phyloP scores from a whole-genome alignment of 208 protist genomes.

The Trypanosoma melophagium region DNA sequence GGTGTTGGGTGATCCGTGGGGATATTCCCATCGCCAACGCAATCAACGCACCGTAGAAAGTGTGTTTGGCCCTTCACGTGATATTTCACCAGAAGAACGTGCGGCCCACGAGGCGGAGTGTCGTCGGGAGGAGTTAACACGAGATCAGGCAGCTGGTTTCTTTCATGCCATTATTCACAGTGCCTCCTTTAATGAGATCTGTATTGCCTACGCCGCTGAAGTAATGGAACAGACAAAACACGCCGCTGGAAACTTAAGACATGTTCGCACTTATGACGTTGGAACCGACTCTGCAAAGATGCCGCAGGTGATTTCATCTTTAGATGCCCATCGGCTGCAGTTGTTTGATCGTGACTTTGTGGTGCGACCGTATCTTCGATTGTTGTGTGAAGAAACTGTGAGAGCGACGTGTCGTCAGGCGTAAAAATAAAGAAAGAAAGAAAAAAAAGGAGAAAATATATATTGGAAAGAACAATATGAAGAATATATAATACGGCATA shows the following conservation, averaged over 20 bases:
- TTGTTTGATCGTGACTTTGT: conserved; percentile 63
- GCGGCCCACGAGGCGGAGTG: conserved; percentile 40
- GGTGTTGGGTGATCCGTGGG: conserved; percentile 14
- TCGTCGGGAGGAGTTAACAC: conserved; percentile 40
- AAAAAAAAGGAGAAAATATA: conserved; percentile 16
- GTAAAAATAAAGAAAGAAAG: conserved; percentile 11
- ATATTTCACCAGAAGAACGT: conserved; percentile 10
- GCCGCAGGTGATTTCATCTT: conserved; percentile 48
- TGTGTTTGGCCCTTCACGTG: conserved; percentile 21
- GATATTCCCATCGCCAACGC: background rate
- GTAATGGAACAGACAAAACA: conserved; percentile 32
- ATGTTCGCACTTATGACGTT: conserved; percentile 53
- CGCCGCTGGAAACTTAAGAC: conserved; percentile 36
- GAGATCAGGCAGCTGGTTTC: conserved; percentile 51
- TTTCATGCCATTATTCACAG: conserved; percentile 66
- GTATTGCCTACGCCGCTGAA: conserved; percentile 50
- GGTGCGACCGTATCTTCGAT: conserved; percentile 55
- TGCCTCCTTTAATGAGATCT: conserved; percentile 66
- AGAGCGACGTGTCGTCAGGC: conserved; percentile 52
- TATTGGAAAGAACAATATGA: background rate
- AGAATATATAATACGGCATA: too few relatives aligned
- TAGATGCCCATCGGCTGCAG: conserved; percentile 57
- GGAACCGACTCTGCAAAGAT: conserved; percentile 53
- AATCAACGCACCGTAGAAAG: conserved; percentile 7
- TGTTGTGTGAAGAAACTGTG: conserved; percentile 77